Base-by-base conservation (phyloP, 2,329 filamentous ascomycete genomes). In the Fusarium stilboides region DNA sequence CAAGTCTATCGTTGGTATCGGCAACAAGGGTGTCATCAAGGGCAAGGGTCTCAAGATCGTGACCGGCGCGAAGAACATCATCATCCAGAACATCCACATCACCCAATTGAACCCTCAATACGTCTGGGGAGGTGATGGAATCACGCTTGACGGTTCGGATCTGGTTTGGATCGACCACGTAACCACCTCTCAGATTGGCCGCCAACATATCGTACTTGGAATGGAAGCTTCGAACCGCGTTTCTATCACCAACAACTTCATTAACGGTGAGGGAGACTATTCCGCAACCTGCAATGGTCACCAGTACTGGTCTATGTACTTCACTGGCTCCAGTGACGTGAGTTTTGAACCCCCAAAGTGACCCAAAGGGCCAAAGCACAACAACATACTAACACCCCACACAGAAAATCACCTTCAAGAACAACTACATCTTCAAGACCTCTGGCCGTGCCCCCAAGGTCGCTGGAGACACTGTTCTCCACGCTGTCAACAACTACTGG, bases 401-500 rank as follows among this genome's bases (percentile, higher is more conserved):
- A 24, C 7, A 65, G 62, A 59, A 69, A 62, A 80, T 89, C 72
- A 89, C 87, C 62, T 74, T 89, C 74, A 86, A 88, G 80, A 81
- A 82, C 69, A 89, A 89, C 82, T 89, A 88, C 80, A 81, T 89
- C 74, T 84, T 87, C 81, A 81, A 87, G 78, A 87, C 84, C 54
- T 84, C 82, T 10, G 88, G 87, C 57, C 86, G 88, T 44, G 80
- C 80, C 17, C 88, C 87, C 70, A 89, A 89, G 80, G 80, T 89
- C 22, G 82, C 81, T 22, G 85, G 85, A 73, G 86, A 87, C 54
- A 82, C 88, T 39, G 79, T 82, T 17, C 75, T 89, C 51, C 88
- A 90, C 77, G 85, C 85, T 37, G 85, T 88, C 75, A 89, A 89
- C 84, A 89, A 89, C 82, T 88, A 87, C 83, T 89, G 82, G 80